Percentiles rank a stretch among this genome's conserved stretches.
Conservation (phyloP, 495 filamentous ascomycete genomes). For the Aspergillus campestris region DNA sequence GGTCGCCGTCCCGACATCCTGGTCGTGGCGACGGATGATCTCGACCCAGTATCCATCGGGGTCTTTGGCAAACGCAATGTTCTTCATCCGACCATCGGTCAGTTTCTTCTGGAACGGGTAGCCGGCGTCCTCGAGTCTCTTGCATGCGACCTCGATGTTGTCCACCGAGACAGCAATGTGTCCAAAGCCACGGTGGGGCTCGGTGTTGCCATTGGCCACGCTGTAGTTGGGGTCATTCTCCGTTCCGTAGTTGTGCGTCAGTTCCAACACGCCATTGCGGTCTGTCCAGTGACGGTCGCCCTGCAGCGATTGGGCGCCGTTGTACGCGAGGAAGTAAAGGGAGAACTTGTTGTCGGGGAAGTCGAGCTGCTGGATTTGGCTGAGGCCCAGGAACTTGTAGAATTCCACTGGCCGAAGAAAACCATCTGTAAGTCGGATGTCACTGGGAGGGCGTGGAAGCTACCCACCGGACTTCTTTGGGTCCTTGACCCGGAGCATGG, state of each 20-base stretch:
- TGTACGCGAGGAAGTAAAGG: slow-evolving; percentile 48
- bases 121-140: slow-evolving; percentile 78
- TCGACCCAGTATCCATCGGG: slow-evolving; percentile 93
- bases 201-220: slow-evolving; percentile 80
- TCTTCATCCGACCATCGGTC: slow-evolving; percentile 75
- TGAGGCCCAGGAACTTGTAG: slow-evolving; percentile 91
- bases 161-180: slow-evolving; percentile 85
- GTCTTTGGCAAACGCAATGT: slow-evolving; percentile 88
- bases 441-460: not conserved
- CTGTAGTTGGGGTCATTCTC: slow-evolving; percentile 78
- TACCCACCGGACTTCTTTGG: slow-evolving; percentile 63
- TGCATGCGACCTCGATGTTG: slow-evolving; percentile 82
- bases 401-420: slow-evolving; percentile 56
- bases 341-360: slow-evolving; percentile 79
- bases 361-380: slow-evolving; percentile 65
- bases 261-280: slow-evolving; percentile 82
- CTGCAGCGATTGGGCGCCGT: slow-evolving; percentile 70
- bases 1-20: slow-evolving; percentile 44
- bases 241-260: slow-evolving; percentile 96
- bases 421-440: not conserved
- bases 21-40: slow-evolving; percentile 49
- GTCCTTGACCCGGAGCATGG: slow-evolving; percentile 90
- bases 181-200: slow-evolving; percentile 81
- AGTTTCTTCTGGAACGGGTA: slow-evolving; percentile 94
- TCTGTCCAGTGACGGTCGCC: slow-evolving; percentile 69